Percentiles rank a stretch among this genome's conserved stretches.
Conservation (phyloP, 2,329 filamentous ascomycete species). For the Arachnopeziza araneosa region DNA sequence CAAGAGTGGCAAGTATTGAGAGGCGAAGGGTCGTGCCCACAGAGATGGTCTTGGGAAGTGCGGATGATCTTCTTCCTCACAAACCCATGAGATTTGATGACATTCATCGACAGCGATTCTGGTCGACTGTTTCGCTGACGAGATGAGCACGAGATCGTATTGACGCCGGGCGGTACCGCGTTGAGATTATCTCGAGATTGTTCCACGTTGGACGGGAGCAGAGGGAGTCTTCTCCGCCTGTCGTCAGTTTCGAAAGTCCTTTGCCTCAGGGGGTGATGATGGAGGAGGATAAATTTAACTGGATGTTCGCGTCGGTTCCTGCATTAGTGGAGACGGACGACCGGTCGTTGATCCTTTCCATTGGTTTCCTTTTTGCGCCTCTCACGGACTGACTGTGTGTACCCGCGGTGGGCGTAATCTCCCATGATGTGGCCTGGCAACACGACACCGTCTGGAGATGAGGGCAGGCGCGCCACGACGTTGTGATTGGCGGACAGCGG, state of each 20-base stretch:
- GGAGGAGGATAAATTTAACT: neutral
- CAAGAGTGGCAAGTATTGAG: neutral
- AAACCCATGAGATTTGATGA: neutral
- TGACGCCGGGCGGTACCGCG: neutral
- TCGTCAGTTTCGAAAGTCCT: neutral
- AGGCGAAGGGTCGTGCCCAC: neutral
- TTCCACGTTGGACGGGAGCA: neutral
- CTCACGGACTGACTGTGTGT: neutral
- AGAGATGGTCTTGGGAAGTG: neutral
- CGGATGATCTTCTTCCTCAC: neutral
- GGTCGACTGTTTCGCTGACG: neutral
- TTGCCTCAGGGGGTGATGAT: neutral
- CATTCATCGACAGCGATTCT: neutral
- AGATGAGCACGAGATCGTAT: neutral
- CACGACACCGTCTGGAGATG: too few species aligned
- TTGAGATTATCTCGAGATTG: neutral
- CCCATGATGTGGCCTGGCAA: neutral
- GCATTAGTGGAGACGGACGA: neutral
- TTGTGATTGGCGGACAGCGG: neutral
- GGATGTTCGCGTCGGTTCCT: neutral
- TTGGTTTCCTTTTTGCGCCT: neutral
- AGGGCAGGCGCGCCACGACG: too few species aligned
- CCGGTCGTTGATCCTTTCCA: neutral
- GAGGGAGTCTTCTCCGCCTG: neutral
- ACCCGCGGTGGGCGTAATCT: neutral